A percentile compares a stretch with the other conserved stretches of the same genome.
Conservation (phyloP, 805 yeast genomes). For the Candida stauntonica region DNA sequence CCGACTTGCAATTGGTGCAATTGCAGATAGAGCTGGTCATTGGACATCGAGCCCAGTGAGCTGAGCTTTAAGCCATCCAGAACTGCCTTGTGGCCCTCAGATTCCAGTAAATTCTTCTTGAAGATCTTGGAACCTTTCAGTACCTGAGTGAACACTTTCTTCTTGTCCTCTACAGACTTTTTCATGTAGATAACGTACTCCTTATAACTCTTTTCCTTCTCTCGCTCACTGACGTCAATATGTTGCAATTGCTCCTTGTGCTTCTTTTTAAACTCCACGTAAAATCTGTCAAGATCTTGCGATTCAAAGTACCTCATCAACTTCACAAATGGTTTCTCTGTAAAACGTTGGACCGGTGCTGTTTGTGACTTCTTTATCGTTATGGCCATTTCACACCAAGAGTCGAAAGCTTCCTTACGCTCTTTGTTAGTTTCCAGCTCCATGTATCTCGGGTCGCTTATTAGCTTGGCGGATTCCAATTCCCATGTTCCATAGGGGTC, state of each 20-base stretch:
- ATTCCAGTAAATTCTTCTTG: slow-evolving; percentile 8
- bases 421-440: slow-evolving; percentile 30
- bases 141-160: slow-evolving; percentile 17
- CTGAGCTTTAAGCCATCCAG: not conserved
- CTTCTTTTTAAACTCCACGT: slow-evolving; percentile 36
- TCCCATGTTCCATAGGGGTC: slow-evolving; percentile 49
- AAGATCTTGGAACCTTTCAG: slow-evolving; percentile 19
- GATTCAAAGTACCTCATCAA: slow-evolving; percentile 29
- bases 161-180: slow-evolving; percentile 16
- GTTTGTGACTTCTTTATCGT: slow-evolving; percentile 2
- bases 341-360: not conserved
- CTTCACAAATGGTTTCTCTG: slow-evolving; percentile 16
- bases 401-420: slow-evolving; percentile 39
- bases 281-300: slow-evolving; percentile 29
- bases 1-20: slow-evolving; percentile 4
- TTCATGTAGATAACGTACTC: slow-evolving; percentile 26
- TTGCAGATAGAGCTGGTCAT: slow-evolving; percentile 5
- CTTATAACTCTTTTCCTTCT: slow-evolving; percentile 35
- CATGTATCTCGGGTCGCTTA: slow-evolving; percentile 39
- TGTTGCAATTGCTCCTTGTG: slow-evolving; percentile 27
- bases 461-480: slow-evolving; percentile 36
- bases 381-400: slow-evolving; percentile 36
- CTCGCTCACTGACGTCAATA: slow-evolving; percentile 30
- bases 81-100: not conserved
- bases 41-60: not conserved